Base-by-base conservation (phyloP, 2,329 filamentous ascomycete genomes). In the Colletotrichum musae region DNA sequence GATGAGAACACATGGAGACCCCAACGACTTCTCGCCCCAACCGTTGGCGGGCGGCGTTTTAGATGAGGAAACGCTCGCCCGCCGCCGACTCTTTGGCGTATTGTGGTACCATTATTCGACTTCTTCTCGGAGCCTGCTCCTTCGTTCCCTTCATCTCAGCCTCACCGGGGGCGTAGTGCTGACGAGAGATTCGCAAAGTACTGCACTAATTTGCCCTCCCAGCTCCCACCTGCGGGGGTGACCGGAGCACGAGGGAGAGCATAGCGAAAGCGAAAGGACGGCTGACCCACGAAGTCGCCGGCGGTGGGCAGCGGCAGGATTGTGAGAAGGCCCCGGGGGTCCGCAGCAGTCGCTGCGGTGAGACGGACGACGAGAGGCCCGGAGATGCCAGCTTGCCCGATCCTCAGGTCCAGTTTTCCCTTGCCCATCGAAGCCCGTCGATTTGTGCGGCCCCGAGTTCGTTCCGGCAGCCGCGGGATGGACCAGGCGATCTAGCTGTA, bases 221-320 rank as follows among this genome's bases (percentile, higher is more conserved):
- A 28, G 4, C 47, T 32, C 45, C 15, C 45, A 43, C 16, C 13
- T 10, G 15, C 13, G 41, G 41, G 5, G 13, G 6, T 6, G 41
- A n/a, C 13, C 41, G 16, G 41, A n/a, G 43, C 24, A 9, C 36
- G 15, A 24, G 45, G 9, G 9, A 10, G 28, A 45, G 48, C 21
- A 59, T 39, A 39, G 45, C 18, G 13, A 36, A 36, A 45, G 48
- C 48, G 24, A 51, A 18, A 16, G 24, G 4, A 47, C 41, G 47
- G 15, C 47, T 50, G 61, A 53, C 32, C 32, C 32, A 36, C 9
- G 43, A 51, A 36, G 43, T 18, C 36, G 63, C 24, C 56, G 62
- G 65, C 48, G 53, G 54, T 51, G 62, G 43, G 26, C 43, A 50
- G 32, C 26, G n/a, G 63, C 45, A 66, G 47, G 47, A 56, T 50